A percentile compares a stretch with the other conserved stretches of the same genome.
Evolutionary conservation across 495 filamentous ascomycete species (phyloP).

Genomic region (Chlorociboria aeruginascens): DNA sequence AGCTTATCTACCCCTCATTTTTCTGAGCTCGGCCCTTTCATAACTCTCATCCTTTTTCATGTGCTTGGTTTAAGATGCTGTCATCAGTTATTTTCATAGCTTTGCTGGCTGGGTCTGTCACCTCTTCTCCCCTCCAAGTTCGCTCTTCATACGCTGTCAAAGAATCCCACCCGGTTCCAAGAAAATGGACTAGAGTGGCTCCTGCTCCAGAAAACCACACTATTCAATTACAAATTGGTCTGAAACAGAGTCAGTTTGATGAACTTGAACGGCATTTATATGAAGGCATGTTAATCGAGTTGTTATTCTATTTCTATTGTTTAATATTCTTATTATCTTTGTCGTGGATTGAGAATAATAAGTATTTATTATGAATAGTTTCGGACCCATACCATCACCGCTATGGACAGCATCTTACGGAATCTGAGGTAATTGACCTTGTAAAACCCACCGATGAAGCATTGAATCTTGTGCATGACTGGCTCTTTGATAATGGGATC

Average conservation of each 20-base stretch:
- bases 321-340: too few species aligned
- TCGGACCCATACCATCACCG: constrained; percentile 28
- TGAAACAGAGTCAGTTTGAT: constrained; percentile 39
- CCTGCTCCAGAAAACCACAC: constrained; percentile 26
- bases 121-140: not conserved
- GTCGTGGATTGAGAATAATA: too few species aligned
- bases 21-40: not conserved
- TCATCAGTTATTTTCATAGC: constrained; percentile 1
- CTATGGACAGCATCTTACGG: constrained; percentile 33
- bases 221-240: constrained; percentile 39
- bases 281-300: constrained; percentile 24
- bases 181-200: constrained; percentile 32
- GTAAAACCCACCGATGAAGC: constrained; percentile 25
- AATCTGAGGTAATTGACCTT: constrained; percentile 22
- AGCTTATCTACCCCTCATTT: not conserved
- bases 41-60: too few species aligned
- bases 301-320: too few species aligned
- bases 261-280: constrained; percentile 36
- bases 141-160: constrained; percentile 37
- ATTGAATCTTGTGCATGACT: constrained; percentile 28
- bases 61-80: not conserved
- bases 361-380: constrained; percentile 1
- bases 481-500: constrained; percentile 39
- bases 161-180: constrained; percentile 37
- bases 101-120: not conserved